phyloP scores from a whole-genome alignment of 768 basidiomycete species.

The Lactifluus rugatus region DNA sequence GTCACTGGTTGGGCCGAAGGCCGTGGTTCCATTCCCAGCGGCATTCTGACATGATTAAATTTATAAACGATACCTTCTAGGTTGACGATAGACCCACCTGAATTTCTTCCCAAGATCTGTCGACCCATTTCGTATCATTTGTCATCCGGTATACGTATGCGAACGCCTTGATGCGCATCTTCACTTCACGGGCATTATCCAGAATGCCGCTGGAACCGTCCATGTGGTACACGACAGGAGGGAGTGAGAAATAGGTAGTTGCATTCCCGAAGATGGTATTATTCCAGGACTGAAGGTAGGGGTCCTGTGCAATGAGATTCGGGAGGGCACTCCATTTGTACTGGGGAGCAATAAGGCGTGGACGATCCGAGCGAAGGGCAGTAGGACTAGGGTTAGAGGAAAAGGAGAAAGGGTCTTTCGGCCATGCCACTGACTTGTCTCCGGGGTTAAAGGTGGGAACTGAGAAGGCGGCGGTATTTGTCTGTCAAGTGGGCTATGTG shows the following conservation, averaged over 20 bases:
- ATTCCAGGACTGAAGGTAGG: constrained; percentile 87
- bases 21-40: constrained; percentile 52
- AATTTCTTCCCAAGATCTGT: constrained; percentile 76
- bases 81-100: constrained; percentile 40
- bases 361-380: constrained; percentile 63
- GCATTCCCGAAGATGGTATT: constrained; percentile 85
- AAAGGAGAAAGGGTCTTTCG: constrained; percentile 56
- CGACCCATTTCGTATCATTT: constrained; percentile 85
- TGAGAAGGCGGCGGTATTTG: constrained; percentile 62
- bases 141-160: constrained; percentile 86
- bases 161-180: constrained; percentile 87
- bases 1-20: constrained; percentile 54
- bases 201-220: constrained; percentile 89
- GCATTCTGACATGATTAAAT: constrained; percentile 45
- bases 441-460: constrained; percentile 61
- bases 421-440: constrained; percentile 56
- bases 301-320: constrained; percentile 64
- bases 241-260: constrained; percentile 50
- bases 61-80: background rate
- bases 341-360: constrained; percentile 80
- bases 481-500: constrained; percentile 34
- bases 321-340: constrained; percentile 89
- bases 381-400: constrained; percentile 56
- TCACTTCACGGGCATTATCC: constrained; percentile 82
- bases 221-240: constrained; percentile 58